Evolutionary conservation across 306 rosid species (phyloP), one percentile per base, ranked within the genome.

Genomic region (peach (Prunus persica)): DNA sequence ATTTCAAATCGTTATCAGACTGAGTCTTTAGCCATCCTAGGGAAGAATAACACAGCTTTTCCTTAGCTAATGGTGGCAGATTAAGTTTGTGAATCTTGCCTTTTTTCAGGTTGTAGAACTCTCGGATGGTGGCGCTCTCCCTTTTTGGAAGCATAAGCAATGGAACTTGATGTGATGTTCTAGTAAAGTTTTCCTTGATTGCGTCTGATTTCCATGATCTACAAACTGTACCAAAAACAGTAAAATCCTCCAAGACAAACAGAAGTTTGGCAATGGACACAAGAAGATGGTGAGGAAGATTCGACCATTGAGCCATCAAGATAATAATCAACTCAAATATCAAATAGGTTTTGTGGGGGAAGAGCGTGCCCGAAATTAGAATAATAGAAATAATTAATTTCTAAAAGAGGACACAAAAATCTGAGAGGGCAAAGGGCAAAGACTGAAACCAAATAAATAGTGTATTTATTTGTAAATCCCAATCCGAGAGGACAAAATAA

Each of bases 21-120:
- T n/a, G 52, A 66, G 52, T 66, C 30, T 41, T 66, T n/a, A 66
- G 28, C 52, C 71, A 66, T 7, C 71, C 71, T 41, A n/a, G 71
- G 11, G 30, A 66, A 38, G 70, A 67, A 67, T 14, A 67, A n/a
- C 71, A 67, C 32, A 14, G 5, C 55, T 22, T 20, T n/a, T 12
- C 43, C 30, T 8, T 69, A 49, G 16, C 51, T 47, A 19, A 54
- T 19, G 24, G 19, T 49, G 61, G 45, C 15, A 28, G 20, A 24
- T 4, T 28, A 50, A 50, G 60, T 25, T 15, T 15, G 45, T 24
- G 27, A 47, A 66, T 20, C 52, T n/a, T n/a, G 12, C 25, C 71
- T 5, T 19, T 50, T 4, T 54, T 50, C 22, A 47, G 56, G 73
- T 38, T 9, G 70, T 65, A 38, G 13, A 69, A 69, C 55, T 49